Evolutionary conservation across 768 basidiomycete genomes (phyloP).

Genomic region (Rossbeevera mucosa): DNA sequence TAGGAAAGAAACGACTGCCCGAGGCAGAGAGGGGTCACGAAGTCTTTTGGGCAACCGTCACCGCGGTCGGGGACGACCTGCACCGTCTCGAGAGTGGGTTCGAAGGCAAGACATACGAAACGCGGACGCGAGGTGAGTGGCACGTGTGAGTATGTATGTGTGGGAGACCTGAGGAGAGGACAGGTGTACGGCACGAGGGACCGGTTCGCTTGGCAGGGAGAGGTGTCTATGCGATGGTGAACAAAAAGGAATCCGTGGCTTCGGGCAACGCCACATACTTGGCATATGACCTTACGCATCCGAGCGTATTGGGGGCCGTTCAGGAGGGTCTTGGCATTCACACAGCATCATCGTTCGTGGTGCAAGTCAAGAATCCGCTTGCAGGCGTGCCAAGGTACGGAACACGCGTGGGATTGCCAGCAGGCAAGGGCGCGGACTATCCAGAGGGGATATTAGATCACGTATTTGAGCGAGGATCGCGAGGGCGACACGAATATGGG

Average conservation of each 20-base stretch:
- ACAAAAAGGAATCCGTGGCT: conserved; percentile 39
- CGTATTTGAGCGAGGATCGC: conserved; percentile 44
- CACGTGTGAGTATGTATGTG: not conserved
- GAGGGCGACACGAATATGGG: conserved; percentile 42
- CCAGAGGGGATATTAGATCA: conserved; percentile 42
- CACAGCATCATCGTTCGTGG: conserved; percentile 47
- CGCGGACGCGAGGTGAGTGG: conserved; percentile 50
- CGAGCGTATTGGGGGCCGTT: conserved; percentile 45
- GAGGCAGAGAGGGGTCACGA: conserved; percentile 37
- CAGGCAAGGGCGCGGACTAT: conserved; percentile 39
- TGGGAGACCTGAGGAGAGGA: not conserved
- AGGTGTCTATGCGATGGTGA: conserved; percentile 58
- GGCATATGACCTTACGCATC: conserved; percentile 57
- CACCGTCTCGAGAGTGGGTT: not conserved
- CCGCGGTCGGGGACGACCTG: conserved; percentile 29
- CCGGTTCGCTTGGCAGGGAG: conserved; percentile 51
- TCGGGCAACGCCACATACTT: conserved; percentile 50
- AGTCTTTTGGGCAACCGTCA: conserved; percentile 39
- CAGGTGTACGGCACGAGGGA: conserved; percentile 50
- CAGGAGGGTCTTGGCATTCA: conserved; percentile 53
- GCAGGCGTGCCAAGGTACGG: conserved; percentile 31
- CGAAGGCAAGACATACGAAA: conserved; percentile 47
- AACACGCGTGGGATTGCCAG: conserved; percentile 16
- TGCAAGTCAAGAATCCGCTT: conserved; percentile 57
- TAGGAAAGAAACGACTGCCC: conserved; percentile 59